These are phyloP conservation scores for Syncephalastrum contaminatum DNA, from an alignment of 371 early-diverging fungal genomes.

Conservation along the genomic window DNA sequence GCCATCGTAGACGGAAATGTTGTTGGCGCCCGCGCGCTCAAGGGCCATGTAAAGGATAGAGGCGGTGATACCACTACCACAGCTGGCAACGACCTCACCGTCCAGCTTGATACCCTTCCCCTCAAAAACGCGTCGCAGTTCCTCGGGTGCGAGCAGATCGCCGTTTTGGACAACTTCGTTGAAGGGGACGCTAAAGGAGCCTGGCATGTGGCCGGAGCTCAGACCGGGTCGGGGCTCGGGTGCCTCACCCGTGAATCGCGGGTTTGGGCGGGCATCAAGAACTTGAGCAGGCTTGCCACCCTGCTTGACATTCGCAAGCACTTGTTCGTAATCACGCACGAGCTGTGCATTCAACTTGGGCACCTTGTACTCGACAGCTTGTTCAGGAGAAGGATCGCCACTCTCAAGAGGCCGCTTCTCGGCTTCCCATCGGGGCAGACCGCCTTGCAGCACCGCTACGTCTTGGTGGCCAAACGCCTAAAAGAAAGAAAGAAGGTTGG, in stretches of 20 bases:
- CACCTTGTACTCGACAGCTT: slow-evolving; percentile 36
- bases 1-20: slow-evolving; percentile 79
- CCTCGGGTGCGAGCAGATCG: slow-evolving; percentile 39
- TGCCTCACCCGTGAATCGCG: slow-evolving; percentile 72
- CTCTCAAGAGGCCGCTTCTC: slow-evolving; percentile 46
- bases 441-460: slow-evolving; percentile 88
- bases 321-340: slow-evolving; percentile 59
- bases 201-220: slow-evolving; percentile 86
- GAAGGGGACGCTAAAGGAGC: slow-evolving; percentile 72
- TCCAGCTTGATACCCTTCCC: slow-evolving; percentile 57
- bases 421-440: slow-evolving; percentile 77
- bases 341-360: slow-evolving; percentile 40
- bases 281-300: slow-evolving; percentile 45
- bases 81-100: slow-evolving; percentile 61
- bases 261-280: slow-evolving; percentile 80
- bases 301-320: slow-evolving; percentile 44
- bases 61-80: slow-evolving; percentile 84
- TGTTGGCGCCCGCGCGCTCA: slow-evolving; percentile 59
- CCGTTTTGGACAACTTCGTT: slow-evolving; percentile 54
- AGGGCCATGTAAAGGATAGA: slow-evolving; percentile 72
- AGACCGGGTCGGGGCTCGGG: slow-evolving; percentile 87
- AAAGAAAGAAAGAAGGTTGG: neutral
- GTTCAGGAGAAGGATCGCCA: slow-evolving; percentile 12
- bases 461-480: slow-evolving; percentile 83
- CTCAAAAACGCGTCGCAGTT: slow-evolving; percentile 48